Percentiles rank a stretch among this genome's conserved stretches.
Conservation (phyloP, 2,329 filamentous ascomycete genomes). For the Emmonsiellopsis sp. region DNA sequence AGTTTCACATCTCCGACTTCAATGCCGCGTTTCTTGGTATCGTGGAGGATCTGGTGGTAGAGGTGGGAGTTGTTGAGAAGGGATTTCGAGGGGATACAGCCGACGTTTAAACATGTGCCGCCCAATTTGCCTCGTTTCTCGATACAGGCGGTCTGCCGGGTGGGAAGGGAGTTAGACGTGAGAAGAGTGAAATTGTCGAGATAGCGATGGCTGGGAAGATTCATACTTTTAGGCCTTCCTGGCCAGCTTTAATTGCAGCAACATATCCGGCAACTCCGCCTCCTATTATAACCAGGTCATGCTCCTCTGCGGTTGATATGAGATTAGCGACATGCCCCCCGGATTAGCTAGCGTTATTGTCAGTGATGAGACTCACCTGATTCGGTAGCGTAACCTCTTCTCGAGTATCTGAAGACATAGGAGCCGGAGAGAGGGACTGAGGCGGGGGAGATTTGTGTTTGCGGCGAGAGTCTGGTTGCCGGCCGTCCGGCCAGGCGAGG, state of each 20-base stretch:
- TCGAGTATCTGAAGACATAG: slow-evolving; percentile 41
- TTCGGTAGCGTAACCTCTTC: slow-evolving; percentile 48
- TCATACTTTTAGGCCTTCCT: slow-evolving; percentile 86
- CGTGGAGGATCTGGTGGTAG: slow-evolving; percentile 94
- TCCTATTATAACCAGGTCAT: slow-evolving; percentile 95
- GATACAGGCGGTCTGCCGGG: slow-evolving; percentile 75
- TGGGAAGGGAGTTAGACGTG: not conserved
- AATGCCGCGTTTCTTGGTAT: slow-evolving; percentile 94
- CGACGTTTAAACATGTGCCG: slow-evolving; percentile 96
- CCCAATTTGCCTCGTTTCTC: slow-evolving; percentile 94
- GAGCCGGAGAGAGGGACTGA: slow-evolving; percentile 29
- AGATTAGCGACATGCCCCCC: not conserved
- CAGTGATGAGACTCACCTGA: slow-evolving; percentile 25
- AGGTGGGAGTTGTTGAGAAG: slow-evolving; percentile 99
- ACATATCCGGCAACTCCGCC: slow-evolving; percentile 98
- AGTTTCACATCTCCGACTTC: slow-evolving; percentile 96
- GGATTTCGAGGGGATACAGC: slow-evolving; percentile 98
- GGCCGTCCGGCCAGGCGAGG: slow-evolving; percentile 41
- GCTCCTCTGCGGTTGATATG: slow-evolving; percentile 59
- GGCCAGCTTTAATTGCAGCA: slow-evolving; percentile 96
- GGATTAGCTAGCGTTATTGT: not conserved
- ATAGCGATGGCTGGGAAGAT: not conserved
- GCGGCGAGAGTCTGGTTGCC: slow-evolving; percentile 28
- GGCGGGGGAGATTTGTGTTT: slow-evolving; percentile 26
- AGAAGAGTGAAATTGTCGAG: not conserved